Evolutionary conservation across 2,329 filamentous ascomycete genomes (phyloP).

Genomic region (Graphiopsis chlorocephala): DNA sequence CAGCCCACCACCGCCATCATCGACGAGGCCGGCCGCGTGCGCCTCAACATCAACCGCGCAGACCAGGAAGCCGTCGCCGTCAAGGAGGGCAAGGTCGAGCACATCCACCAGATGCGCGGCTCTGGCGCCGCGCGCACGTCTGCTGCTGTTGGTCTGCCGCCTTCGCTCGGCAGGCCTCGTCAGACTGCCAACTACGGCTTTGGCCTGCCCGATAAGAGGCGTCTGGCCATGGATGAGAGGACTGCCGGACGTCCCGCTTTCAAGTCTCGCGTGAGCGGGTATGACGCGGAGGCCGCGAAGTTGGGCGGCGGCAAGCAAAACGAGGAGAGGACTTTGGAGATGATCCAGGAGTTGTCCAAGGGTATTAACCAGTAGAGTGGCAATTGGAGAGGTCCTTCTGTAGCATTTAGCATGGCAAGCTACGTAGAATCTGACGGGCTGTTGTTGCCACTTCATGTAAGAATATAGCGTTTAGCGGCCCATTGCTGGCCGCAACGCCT

Average conservation of each 20-base stretch:
- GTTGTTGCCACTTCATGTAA: background rate
- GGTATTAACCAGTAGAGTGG: background rate
- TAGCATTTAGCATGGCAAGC: background rate
- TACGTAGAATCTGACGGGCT: background rate
- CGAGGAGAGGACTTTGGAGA: constrained; percentile 5
- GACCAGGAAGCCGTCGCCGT: constrained; percentile 34
- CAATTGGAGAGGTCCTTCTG: background rate
- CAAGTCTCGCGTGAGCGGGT: constrained; percentile 20
- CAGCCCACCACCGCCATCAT: constrained; percentile 47
- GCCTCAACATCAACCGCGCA: constrained; percentile 34
- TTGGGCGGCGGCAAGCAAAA: background rate
- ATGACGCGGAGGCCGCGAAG: constrained; percentile 25
- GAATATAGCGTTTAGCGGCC: background rate
- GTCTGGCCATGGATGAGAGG: background rate
- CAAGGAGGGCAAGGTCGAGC: constrained; percentile 26
- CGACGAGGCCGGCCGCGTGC: constrained; percentile 45
- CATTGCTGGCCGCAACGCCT: background rate
- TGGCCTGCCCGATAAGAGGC: constrained; percentile 26
- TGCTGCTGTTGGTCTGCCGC: constrained; percentile 12
- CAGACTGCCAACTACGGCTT: constrained; percentile 28
- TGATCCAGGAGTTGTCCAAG: constrained; percentile 10
- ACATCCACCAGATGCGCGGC: constrained; percentile 23
- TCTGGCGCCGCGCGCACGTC: background rate
- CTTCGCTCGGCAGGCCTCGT: constrained; percentile 16
- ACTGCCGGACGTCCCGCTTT: background rate